These are phyloP conservation scores for Leccinum variicolor DNA, from an alignment of 768 basidiomycete genomes.

Conservation along the genomic window DNA sequence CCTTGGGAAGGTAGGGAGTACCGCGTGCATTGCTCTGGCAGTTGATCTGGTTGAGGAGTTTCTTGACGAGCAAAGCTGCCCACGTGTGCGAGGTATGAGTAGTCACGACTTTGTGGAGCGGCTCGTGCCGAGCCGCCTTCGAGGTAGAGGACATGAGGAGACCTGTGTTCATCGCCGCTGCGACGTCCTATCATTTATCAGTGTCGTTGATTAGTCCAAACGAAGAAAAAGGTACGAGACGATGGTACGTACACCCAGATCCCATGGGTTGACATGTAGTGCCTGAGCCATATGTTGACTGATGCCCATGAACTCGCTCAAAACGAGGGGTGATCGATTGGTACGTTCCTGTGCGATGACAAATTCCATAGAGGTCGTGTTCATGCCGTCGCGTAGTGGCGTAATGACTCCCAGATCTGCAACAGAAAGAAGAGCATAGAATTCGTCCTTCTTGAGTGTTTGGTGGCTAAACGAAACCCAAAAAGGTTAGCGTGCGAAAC, in stretches of 20 bases:
- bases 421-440: conserved; percentile 89
- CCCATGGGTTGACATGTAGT: conserved; percentile 93
- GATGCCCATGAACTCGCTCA: conserved; percentile 98
- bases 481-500: neutral
- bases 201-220: neutral
- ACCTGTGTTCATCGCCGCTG: conserved; percentile 86
- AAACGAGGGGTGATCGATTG: conserved; percentile 79
- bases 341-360: conserved; percentile 89
- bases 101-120: conserved; percentile 79
- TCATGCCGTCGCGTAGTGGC: conserved; percentile 96
- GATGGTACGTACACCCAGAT: conserved; percentile 64
- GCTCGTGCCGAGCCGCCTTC: conserved; percentile 69
- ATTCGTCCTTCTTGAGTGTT: conserved; percentile 95
- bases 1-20: conserved; percentile 79
- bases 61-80: conserved; percentile 87
- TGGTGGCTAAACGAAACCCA: conserved; percentile 65
- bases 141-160: conserved; percentile 78
- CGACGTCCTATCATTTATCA: conserved; percentile 59
- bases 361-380: conserved; percentile 98
- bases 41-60: conserved; percentile 80
- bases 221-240: neutral
- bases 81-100: conserved; percentile 95
- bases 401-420: conserved; percentile 96
- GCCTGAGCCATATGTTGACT: conserved; percentile 89
- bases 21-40: conserved; percentile 74